Base-by-base conservation (phyloP, 768 basidiomycete species). In the Lentinula guzmanii region DNA sequence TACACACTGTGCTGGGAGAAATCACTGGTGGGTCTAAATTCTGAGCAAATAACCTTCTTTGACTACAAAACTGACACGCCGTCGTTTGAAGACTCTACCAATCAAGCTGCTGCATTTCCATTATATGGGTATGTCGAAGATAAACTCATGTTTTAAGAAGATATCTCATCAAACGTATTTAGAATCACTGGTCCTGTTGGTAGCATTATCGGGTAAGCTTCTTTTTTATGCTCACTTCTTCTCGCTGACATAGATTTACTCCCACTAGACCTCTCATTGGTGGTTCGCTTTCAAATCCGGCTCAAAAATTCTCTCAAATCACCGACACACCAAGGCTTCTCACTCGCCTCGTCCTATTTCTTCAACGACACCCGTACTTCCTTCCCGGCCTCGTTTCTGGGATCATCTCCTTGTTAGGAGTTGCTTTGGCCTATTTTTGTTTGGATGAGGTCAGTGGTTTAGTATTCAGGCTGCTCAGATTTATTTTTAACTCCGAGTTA, bases 1-100 rank as follows among this genome's bases (percentile, higher is more conserved):
- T 89, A 31, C 83, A 86, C 55, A 83, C 84, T 1, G 77, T 86
- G 3, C 75, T 90, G 0, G 82, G 84, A 7, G 87, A 89, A 72
- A 75, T 89, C 31, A 86, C 85, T 11, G 86, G 51, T 52, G 5
- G 16, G 51, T 34, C 5, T n/a, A 21, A 21, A 8, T n/a, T 24
- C 10, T 8, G 1, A 39, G 3, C 37, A 39, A 39, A 8, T 39
- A 33, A 28, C 48, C 11, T 18, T 11, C 1, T 15, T 28, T n/a
- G 11, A 16, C 24, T 34, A 18, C 9, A 10, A 28, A 28, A n/a
- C 43, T 18, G 3, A 21, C n/a, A 21, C n/a, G 18, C 11, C 9
- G 21, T 24, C 18, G 7, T 48, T 21, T 8, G 42, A 3, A 52
- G 51, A 90, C 65, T 68, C 81, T 8, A 82, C 81, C 8, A 88